Evolutionary conservation across 768 basidiomycete genomes (phyloP).

Genomic region (Boletus reticuloceps): DNA sequence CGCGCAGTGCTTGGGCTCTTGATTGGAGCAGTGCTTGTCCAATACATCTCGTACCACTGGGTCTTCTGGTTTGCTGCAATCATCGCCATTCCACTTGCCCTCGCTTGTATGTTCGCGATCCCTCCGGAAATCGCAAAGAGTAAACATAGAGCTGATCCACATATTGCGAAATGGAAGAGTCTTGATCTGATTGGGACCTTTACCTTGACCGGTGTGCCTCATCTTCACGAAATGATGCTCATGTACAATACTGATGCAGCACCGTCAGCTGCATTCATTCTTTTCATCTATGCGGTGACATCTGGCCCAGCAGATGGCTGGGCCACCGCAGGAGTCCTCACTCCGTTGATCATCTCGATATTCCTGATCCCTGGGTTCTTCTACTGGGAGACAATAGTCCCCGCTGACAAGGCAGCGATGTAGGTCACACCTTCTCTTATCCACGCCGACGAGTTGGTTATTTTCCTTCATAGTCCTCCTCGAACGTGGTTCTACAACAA

Average conservation of each 20-base stretch:
- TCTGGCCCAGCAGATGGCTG: constrained; percentile 52
- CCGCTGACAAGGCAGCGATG: constrained; percentile 41
- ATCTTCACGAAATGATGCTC: background rate
- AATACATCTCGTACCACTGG: constrained; percentile 45
- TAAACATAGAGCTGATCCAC: background rate
- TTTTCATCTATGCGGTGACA: constrained; percentile 43
- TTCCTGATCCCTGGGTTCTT: constrained; percentile 44
- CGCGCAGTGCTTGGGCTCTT: constrained; percentile 38
- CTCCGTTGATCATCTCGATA: constrained; percentile 45
- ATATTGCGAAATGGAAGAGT: constrained; percentile 23
- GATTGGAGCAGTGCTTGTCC: constrained; percentile 42
- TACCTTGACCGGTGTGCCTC: constrained; percentile 34
- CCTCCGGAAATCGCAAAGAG: constrained; percentile 22
- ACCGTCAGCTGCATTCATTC: constrained; percentile 33
- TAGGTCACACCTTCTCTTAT: constrained; percentile 18
- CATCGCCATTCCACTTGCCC: constrained; percentile 33
- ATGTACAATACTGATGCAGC: background rate
- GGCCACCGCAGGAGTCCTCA: constrained; percentile 43
- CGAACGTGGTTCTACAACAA: constrained; percentile 42
- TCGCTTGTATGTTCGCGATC: constrained; percentile 32
- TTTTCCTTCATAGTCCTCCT: constrained; percentile 33
- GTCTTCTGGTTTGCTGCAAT: constrained; percentile 51
- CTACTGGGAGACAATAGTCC: constrained; percentile 45
- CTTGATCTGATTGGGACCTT: constrained; percentile 40
- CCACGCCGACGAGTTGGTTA: background rate